Conservation (phyloP, 176 grass and related monocot species). For the Leersia perrieri region DNA sequence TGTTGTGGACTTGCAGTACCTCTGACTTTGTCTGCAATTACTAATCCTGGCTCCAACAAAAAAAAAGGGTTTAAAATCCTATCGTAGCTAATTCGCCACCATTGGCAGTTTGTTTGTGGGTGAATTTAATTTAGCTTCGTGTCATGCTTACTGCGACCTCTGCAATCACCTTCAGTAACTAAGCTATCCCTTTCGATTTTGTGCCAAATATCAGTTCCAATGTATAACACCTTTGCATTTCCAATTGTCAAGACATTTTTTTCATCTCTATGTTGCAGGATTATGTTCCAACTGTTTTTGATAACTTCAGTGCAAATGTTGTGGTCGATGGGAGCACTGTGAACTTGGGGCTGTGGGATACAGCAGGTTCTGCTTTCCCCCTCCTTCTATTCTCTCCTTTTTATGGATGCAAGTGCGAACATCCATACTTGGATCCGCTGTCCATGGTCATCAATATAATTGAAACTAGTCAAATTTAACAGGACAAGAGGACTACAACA, state of each 20-base stretch:
- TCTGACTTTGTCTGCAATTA: neutral
- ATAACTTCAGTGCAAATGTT: slow-evolving; percentile 73
- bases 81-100: neutral
- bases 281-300: slow-evolving; percentile 70
- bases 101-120: neutral
- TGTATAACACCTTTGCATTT: neutral
- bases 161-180: neutral
- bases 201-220: neutral
- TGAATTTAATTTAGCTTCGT: neutral
- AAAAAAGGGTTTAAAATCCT: neutral
- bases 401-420: neutral
- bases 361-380: slow-evolving; percentile 43
- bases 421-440: neutral
- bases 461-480: slow-evolving; percentile 21
- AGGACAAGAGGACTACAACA: slow-evolving; percentile 84
- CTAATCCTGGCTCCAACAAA: neutral
- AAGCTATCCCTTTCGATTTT: neutral
- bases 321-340: slow-evolving; percentile 67
- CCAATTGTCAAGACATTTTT: neutral
- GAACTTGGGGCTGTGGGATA: slow-evolving; percentile 76
- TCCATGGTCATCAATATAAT: neutral
- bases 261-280: slow-evolving; percentile 42
- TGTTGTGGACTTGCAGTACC: neutral
- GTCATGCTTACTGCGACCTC: neutral
- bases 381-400: neutral